Percentiles rank a stretch among this genome's conserved stretches.
These are phyloP conservation scores for Fomitopsis palustris DNA, from an alignment of 1,284 basidiomycete species.

Conservation along the genomic window DNA sequence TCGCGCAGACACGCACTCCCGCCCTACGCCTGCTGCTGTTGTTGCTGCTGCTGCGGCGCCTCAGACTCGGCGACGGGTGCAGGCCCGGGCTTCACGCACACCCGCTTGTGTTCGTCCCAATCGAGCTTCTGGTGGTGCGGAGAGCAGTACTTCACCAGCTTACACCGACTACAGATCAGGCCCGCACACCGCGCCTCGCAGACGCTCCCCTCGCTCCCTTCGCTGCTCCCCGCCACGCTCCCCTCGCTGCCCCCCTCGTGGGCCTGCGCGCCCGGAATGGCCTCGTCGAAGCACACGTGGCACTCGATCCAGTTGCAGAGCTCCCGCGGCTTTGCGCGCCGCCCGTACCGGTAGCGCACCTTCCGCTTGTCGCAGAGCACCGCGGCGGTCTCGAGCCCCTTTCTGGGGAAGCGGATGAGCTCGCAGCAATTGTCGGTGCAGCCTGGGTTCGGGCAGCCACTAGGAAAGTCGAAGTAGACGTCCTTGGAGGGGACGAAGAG, in stretches of 20 bases:
- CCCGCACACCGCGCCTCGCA: constrained; percentile 30
- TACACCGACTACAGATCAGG: constrained; percentile 69
- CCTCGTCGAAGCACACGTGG: constrained; percentile 53
- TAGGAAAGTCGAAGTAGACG: constrained; percentile 70
- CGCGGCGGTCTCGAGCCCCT: constrained; percentile 54
- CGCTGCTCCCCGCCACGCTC: constrained; percentile 40
- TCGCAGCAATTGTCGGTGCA: constrained; percentile 72
- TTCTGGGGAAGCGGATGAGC: constrained; percentile 71
- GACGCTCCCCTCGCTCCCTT: constrained; percentile 41
- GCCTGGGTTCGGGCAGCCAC: constrained; percentile 70
- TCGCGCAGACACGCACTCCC: background rate
- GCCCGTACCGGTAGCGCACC: constrained; percentile 41
- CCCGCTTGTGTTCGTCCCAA: constrained; percentile 69
- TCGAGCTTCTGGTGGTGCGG: constrained; percentile 65
- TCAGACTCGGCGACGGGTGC: constrained; percentile 5
- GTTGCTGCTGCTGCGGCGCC: no score
- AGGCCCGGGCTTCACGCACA: constrained; percentile 47
- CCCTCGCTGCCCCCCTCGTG: constrained; percentile 14
- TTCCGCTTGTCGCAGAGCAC: constrained; percentile 55
- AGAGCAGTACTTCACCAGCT: constrained; percentile 71
- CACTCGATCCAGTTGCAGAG: constrained; percentile 83
- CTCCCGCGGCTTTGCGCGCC: constrained; percentile 45
- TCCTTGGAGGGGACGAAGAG: constrained; percentile 67
- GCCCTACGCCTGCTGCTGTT: background rate
- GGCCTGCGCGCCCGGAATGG: constrained; percentile 3